Conservation (phyloP, 2,329 filamentous ascomycete species). For the Aspergillus arachidicola region DNA sequence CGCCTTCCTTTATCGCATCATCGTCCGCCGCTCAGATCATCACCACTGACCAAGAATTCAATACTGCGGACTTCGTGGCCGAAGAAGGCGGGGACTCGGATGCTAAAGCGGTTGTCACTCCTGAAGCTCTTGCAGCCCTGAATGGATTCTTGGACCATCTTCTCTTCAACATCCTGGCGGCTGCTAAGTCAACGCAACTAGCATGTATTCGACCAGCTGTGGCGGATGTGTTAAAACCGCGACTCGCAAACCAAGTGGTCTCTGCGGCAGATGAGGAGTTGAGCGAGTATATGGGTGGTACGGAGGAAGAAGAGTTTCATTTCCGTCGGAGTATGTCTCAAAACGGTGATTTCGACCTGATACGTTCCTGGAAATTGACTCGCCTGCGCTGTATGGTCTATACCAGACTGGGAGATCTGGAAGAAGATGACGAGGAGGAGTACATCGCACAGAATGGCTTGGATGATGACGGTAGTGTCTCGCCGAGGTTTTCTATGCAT, state of each 20-base stretch:
- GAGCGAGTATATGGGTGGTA: slow-evolving; percentile 79
- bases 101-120: slow-evolving; percentile 72
- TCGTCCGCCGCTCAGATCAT: slow-evolving; percentile 90
- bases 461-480: slow-evolving; percentile 58
- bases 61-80: slow-evolving; percentile 70
- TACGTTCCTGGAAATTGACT: slow-evolving; percentile 91
- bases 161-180: slow-evolving; percentile 83
- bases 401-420: slow-evolving; percentile 91
- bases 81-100: slow-evolving; percentile 66
- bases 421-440: slow-evolving; percentile 94
- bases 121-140: slow-evolving; percentile 72
- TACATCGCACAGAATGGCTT: slow-evolving; percentile 81
- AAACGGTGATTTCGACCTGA: slow-evolving; percentile 77
- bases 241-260: slow-evolving; percentile 82
- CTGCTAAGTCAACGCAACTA: slow-evolving; percentile 76
- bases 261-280: slow-evolving; percentile 83
- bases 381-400: slow-evolving; percentile 97
- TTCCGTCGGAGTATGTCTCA: slow-evolving; percentile 56
- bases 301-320: slow-evolving; percentile 72
- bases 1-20: slow-evolving; percentile 83
- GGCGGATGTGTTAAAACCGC: slow-evolving; percentile 82
- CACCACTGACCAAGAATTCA: slow-evolving; percentile 80
- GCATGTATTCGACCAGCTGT: slow-evolving; percentile 77
- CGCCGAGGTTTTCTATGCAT: slow-evolving; percentile 58
- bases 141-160: slow-evolving; percentile 94